Evolutionary conservation across 169 alveolate genomes (phyloP).

Genomic region (Cryptosporidium sp.): DNA sequence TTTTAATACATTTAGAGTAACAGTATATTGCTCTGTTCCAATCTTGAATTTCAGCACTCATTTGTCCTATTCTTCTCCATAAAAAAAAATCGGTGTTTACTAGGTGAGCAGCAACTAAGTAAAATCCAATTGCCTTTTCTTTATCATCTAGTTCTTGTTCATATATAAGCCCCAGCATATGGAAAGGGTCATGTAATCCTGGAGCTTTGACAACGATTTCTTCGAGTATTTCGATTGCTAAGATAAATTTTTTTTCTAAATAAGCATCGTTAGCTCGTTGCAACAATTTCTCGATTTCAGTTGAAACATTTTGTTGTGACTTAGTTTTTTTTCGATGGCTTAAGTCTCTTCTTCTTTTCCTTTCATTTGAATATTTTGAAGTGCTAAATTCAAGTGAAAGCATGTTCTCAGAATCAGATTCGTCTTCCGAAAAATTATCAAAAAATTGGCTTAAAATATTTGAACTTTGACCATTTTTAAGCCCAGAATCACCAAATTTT

Average conservation of each 20-base stretch:
- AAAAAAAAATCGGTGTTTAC: conserved; percentile 85
- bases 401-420: conserved; percentile 36
- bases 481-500: background rate
- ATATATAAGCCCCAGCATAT: conserved; percentile 89
- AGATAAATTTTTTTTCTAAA: conserved; percentile 79
- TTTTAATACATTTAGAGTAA: conserved; percentile 60
- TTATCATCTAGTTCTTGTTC: conserved; percentile 86
- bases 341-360: conserved; percentile 28
- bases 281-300: conserved; percentile 80
- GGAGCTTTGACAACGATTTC: conserved; percentile 88
- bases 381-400: conserved; percentile 21
- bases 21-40: conserved; percentile 77
- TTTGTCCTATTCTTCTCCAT: conserved; percentile 88
- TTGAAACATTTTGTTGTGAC: conserved; percentile 11
- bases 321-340: conserved; percentile 8
- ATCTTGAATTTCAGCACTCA: conserved; percentile 79
- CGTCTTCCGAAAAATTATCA: conserved; percentile 18
- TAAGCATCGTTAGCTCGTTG: conserved; percentile 82
- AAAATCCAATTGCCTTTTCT: conserved; percentile 87
- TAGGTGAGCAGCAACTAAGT: conserved; percentile 90
- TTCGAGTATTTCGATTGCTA: conserved; percentile 81
- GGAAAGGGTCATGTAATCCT: conserved; percentile 90
- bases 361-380: background rate
- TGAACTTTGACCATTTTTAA: background rate
- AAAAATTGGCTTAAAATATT: background rate